Percentiles rank a stretch among this genome's conserved stretches.
Conservation (phyloP, 768 basidiomycete genomes). For the Infundibulicybe gibba region DNA sequence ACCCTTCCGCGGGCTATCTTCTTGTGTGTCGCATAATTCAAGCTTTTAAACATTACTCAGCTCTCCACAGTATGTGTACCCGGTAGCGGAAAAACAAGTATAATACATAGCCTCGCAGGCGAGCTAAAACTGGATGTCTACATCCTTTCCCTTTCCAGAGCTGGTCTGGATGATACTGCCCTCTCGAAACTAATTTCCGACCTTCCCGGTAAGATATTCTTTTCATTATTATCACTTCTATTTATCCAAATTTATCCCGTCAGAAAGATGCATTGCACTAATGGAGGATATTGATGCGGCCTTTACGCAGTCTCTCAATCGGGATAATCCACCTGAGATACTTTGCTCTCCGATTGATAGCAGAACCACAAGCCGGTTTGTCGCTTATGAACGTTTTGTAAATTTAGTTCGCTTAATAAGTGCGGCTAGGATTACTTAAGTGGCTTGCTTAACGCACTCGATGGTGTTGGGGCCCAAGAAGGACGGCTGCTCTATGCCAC, state of each 20-base stretch:
- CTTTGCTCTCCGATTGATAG: neutral
- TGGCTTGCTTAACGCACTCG: constrained; percentile 75
- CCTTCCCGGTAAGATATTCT: constrained; percentile 45
- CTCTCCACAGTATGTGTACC: constrained; percentile 56
- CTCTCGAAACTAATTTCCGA: constrained; percentile 56
- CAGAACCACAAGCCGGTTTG: neutral
- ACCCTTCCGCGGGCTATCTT: constrained; percentile 75
- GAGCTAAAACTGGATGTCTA: constrained; percentile 74
- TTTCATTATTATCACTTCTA: neutral
- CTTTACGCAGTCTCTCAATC: constrained; percentile 45
- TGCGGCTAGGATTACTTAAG: constrained; percentile 49
- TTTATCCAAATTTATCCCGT: neutral
- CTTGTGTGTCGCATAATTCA: constrained; percentile 26
- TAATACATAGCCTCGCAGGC: constrained; percentile 76
- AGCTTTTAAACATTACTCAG: neutral
- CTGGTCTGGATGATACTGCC: constrained; percentile 57
- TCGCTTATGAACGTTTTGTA: neutral
- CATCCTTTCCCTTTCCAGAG: constrained; percentile 62
- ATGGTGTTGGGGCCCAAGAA: constrained; percentile 77
- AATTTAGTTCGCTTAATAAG: neutral
- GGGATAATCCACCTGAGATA: constrained; percentile 19
- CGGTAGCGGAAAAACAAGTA: constrained; percentile 75
- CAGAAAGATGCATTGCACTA: constrained; percentile 63
- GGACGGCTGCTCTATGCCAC: constrained; percentile 81
- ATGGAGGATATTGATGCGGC: constrained; percentile 88